Evolutionary conservation across 148 eudicot genomes (phyloP), one percentile per base, ranked within the genome.

Genomic region (Chenopodium quinoa): DNA sequence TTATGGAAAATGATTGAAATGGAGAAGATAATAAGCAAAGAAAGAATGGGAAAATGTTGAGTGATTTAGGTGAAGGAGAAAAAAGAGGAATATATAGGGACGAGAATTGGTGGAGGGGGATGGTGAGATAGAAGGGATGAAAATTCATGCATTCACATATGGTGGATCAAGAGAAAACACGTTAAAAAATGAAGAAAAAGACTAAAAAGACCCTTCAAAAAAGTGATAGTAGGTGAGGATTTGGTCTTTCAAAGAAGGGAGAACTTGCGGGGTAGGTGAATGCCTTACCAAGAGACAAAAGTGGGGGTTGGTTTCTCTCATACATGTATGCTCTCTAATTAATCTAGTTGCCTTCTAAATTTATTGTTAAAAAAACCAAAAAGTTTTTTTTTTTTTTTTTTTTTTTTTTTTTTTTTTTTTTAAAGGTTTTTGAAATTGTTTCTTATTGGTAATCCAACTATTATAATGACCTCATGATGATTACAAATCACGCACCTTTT

Each of bases 261-360:
- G 50, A 74, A 73, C 50, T 16, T 70, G 52, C 52, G 77, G 82
- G 76, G 83, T 81, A 81, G 83, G 83, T 81, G 83, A 81, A 75
- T 74, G 73, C 40, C 71, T 64, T 64, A 27, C 77, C 70, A 72
- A 62, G 70, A 80, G 77, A 37, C 77, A 73, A 67, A 69, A 73
- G 76, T 76, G 76, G 78, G 83, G 83, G 83, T 81, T 81, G 78
- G 78, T 66, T 81, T 67, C 58, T 67, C 79, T 76, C 78, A 54
- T 73, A 58, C 7, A 14, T 4, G 6, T 56, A 4, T 56, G 16
- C 62, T 56, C 22, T 56, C 6, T 14, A 5, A 16, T 12, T 62
- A n/a, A 1, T 13, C 27, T 67, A 67, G 71, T 67, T 67, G 71
- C 71, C 71, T 27, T 29, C 71, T 34, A 17, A 67, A 40, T 1